phyloP scores from a whole-genome alignment of 2,329 filamentous ascomycete species.

The Claviceps cyperi region DNA sequence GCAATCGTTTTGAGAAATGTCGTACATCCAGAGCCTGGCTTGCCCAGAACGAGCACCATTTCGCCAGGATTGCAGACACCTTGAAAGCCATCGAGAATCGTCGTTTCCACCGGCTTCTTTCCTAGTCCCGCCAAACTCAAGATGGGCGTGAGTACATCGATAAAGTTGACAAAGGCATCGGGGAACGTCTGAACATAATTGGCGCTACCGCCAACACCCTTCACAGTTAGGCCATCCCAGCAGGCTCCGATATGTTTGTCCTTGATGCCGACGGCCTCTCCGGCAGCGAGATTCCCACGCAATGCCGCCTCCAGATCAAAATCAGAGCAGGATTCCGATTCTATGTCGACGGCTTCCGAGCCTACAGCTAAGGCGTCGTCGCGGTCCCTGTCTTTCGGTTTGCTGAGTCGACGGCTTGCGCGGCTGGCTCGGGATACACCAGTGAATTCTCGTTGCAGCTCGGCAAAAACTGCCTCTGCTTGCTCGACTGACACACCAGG shows the following conservation, averaged over 20 bases:
- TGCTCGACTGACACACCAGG: constrained; percentile 47
- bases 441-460: constrained; percentile 48
- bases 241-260: constrained; percentile 67
- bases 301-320: constrained; percentile 68
- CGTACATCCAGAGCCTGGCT: constrained; percentile 59
- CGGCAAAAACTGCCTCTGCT: constrained; percentile 56
- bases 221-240: constrained; percentile 66
- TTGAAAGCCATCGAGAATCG: constrained; percentile 58
- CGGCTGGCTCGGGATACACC: constrained; percentile 38
- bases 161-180: constrained; percentile 59
- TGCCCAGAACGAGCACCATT: constrained; percentile 74
- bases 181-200: constrained; percentile 66
- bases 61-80: constrained; percentile 66
- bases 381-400: constrained; percentile 27
- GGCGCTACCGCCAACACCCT: constrained; percentile 57
- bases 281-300: constrained; percentile 55
- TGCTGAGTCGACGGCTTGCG: constrained; percentile 24
- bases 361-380: constrained; percentile 37
- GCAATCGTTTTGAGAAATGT: constrained; percentile 55
- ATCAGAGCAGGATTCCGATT: constrained; percentile 29
- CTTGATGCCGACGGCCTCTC: constrained; percentile 63
- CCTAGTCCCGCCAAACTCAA: constrained; percentile 49
- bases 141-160: constrained; percentile 56
- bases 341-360: constrained; percentile 25
- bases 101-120: constrained; percentile 54